These are phyloP conservation scores for Ceratocystis cubensis DNA, from an alignment of 2,329 filamentous ascomycete species.

Conservation along the genomic window DNA sequence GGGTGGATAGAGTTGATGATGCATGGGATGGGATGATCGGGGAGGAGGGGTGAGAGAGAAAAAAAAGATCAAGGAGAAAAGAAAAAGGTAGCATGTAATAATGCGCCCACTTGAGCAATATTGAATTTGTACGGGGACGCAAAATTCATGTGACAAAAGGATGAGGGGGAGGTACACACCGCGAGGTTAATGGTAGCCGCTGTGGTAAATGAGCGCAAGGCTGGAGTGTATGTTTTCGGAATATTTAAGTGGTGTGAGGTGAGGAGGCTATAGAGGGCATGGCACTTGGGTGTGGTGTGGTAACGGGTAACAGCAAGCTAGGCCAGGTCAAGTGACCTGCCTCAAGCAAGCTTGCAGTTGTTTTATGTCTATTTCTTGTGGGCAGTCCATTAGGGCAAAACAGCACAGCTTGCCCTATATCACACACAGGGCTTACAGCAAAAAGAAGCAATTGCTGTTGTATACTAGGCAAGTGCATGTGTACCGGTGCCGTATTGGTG, in stretches of 20 bases:
- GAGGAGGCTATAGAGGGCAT: neutral
- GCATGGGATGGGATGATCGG: neutral
- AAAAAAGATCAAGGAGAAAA: neutral
- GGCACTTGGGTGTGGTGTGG: neutral
- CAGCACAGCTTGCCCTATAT: neutral
- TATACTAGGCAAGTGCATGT: neutral
- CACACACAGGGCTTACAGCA: neutral
- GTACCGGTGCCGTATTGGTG: neutral
- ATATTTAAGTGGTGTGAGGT: neutral
- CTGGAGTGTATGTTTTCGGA: neutral
- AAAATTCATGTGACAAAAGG: conserved; percentile 3
- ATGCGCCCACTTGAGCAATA: neutral
- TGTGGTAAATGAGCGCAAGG: neutral
- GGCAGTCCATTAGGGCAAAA: neutral
- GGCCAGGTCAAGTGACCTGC: neutral
- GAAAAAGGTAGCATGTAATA: neutral
- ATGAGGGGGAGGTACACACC: neutral
- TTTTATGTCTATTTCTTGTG: neutral
- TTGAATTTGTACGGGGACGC: neutral
- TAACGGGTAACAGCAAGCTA: neutral
- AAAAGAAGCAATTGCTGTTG: neutral
- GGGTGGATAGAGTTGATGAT: neutral
- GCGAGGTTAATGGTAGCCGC: neutral
- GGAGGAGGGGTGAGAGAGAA: neutral
- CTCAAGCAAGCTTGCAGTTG: neutral